Evolutionary conservation across 306 rosid genomes (phyloP).

Genomic region (Malus asiatica): DNA sequence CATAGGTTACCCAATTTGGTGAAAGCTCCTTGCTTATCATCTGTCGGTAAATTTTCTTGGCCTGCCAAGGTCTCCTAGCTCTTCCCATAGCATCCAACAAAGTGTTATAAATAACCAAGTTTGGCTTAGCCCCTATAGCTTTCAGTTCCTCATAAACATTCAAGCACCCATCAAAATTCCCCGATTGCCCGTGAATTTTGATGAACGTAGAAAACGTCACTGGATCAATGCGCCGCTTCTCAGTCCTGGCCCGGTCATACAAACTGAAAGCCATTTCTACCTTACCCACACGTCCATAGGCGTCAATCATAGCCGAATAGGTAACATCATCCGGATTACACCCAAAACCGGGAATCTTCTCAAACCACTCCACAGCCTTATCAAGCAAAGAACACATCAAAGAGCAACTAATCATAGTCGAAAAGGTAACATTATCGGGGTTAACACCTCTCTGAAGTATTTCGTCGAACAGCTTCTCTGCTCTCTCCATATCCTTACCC

Average conservation of each 20-base stretch:
- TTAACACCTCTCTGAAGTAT: constrained; percentile 56
- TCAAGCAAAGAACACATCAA: constrained; percentile 34
- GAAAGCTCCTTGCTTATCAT: constrained; percentile 47
- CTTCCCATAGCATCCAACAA: constrained; percentile 66
- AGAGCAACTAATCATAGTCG: constrained; percentile 68
- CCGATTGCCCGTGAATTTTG: constrained; percentile 51
- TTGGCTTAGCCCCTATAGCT: constrained; percentile 53
- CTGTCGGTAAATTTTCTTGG: constrained; percentile 56
- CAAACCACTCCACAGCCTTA: constrained; percentile 81
- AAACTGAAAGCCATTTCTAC: constrained; percentile 60
- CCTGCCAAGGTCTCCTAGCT: constrained; percentile 68
- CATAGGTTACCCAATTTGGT: constrained; percentile 60
- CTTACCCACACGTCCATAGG: constrained; percentile 64
- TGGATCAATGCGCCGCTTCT: constrained; percentile 62
- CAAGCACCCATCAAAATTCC: constrained; percentile 70
- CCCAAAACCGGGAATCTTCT: constrained; percentile 55
- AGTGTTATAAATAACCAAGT: constrained; percentile 46
- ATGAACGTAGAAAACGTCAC: constrained; percentile 58
- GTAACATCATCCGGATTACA: constrained; percentile 58
- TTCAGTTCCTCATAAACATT: constrained; percentile 79
- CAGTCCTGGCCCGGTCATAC: constrained; percentile 61
- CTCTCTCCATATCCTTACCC: constrained; percentile 47
- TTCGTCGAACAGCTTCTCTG: constrained; percentile 78
- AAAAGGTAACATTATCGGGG: constrained; percentile 69
- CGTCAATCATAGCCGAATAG: constrained; percentile 55